Base-by-base conservation (phyloP, 495 filamentous ascomycete genomes). In the Lasiosphaeria hispida region DNA sequence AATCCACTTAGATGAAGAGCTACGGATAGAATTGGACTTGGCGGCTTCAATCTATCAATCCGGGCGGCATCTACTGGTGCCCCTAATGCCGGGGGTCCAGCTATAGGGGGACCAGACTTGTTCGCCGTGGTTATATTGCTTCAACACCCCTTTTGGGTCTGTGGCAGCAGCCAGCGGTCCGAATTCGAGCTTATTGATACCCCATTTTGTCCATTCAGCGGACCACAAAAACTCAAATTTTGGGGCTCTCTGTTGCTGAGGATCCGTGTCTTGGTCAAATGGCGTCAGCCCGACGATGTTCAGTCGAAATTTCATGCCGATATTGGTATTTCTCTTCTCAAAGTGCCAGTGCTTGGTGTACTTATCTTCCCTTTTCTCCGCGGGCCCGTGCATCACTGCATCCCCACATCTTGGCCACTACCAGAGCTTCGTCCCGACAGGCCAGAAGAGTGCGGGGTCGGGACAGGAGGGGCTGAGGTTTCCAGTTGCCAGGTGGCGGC, bases 401-500 rank as follows among this genome's bases (percentile, higher is more conserved):
- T 48, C 45, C 19, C 45, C 45, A 48, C 45, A 34, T 48, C 45
- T 48, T 48, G 45, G 45, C 45, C 4, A 48, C 45, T 48, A 48
- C 45, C 45, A 48, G 45, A 48, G 45, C 18, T 48, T 48, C 14
- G 18, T 48, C 30, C 45, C 45, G 45, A 48, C 18, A 48, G 45
- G 45, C n/a, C 11, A 48, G 19, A 48, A 33, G 18, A 35, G 45
- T 48, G 45, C 45, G 45, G 45, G 45, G 45, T 35, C 18, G 11
- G 37, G n/a, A n/a, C n/a, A n/a, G n/a, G n/a, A n/a, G n/a, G n/a
- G n/a, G n/a, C n/a, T n/a, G n/a, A n/a, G n/a, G n/a, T n/a, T n/a
- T n/a, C n/a, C n/a, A n/a, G n/a, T n/a, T n/a, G n/a, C n/a, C n/a
- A n/a, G n/a, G n/a, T n/a, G n/a, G n/a, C n/a, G n/a, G n/a, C n/a